Conservation (phyloP, 169 alveolate species). For the Eimeria maxima region DNA sequence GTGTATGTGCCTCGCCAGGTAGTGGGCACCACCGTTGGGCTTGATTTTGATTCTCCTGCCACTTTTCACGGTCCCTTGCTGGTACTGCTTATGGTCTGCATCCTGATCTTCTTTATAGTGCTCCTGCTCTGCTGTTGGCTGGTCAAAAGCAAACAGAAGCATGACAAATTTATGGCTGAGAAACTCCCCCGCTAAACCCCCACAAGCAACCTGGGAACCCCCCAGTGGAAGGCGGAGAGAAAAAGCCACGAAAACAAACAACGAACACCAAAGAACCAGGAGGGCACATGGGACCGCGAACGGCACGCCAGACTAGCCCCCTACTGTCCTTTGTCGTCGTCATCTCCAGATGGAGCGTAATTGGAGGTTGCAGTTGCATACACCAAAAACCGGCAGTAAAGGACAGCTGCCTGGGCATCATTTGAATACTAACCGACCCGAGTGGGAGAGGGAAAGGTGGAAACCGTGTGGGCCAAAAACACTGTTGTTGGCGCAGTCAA, state of each 20-base stretch:
- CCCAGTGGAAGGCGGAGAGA: not conserved
- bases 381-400: not conserved
- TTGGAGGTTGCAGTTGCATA: too few species aligned
- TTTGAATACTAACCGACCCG: not conserved
- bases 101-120: constrained; percentile 53
- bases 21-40: constrained; percentile 56
- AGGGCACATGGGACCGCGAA: not conserved
- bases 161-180: constrained; percentile 66
- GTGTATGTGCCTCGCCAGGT: constrained; percentile 68
- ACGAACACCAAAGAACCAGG: not conserved
- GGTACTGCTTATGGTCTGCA: constrained; percentile 47
- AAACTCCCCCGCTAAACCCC: constrained; percentile 30
- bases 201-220: too few species aligned
- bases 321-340: not conserved
- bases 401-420: not conserved
- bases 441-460: not conserved
- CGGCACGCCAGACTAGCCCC: too few species aligned
- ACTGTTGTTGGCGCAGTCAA: not conserved
- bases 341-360: not conserved
- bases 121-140: constrained; percentile 62
- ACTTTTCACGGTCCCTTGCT: constrained; percentile 68
- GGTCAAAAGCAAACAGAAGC: constrained; percentile 67
- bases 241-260: not conserved
- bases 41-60: constrained; percentile 72
- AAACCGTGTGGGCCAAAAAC: not conserved